Percentiles rank a stretch among this genome's conserved stretches.
Conservation (phyloP, 208 protist genomes). For the Kentomonas sorsogonicus region DNA sequence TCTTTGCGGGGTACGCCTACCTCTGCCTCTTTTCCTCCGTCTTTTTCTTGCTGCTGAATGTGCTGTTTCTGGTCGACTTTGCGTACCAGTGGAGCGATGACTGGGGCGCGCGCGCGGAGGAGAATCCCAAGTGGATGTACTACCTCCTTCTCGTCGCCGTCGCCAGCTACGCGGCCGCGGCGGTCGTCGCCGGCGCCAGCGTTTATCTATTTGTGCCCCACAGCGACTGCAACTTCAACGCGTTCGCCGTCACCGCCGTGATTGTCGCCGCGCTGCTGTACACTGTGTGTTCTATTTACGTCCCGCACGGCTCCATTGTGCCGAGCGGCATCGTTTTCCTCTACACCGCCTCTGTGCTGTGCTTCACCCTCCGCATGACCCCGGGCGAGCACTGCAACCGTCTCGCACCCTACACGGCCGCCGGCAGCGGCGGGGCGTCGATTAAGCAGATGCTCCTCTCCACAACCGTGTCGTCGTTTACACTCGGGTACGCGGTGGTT, state of each 20-base stretch:
- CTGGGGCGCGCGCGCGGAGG: conserved; percentile 82
- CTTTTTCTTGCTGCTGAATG: conserved; percentile 83
- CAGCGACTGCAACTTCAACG: conserved; percentile 80
- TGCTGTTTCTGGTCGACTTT: conserved; percentile 94
- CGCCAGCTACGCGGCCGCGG: conserved; percentile 36
- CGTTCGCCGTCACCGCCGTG: conserved; percentile 75
- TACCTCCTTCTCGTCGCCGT: conserved; percentile 69
- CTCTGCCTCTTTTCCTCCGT: conserved; percentile 74
- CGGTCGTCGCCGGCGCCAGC: conserved; percentile 39
- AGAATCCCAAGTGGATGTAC: conserved; percentile 79
- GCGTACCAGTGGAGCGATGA: conserved; percentile 90
- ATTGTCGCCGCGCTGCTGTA: conserved; percentile 70
- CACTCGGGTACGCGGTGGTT: conserved; percentile 71
- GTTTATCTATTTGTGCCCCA: conserved; percentile 78
- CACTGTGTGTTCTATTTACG: conserved; percentile 74
- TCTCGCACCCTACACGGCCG: conserved; percentile 15
- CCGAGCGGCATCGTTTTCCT: conserved; percentile 89
- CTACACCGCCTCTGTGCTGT: conserved; percentile 85
- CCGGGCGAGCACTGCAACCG: conserved; percentile 66
- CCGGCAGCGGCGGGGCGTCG: too few species aligned
- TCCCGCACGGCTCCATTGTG: conserved; percentile 87
- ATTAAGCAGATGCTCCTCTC: conserved; percentile 66
- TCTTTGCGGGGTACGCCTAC: conserved; percentile 81
- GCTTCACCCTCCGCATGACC: conserved; percentile 70
- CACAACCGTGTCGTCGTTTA: conserved; percentile 54